phyloP scores from a whole-genome alignment of 345 rosid species.

The Eutrema heterophyllum region DNA sequence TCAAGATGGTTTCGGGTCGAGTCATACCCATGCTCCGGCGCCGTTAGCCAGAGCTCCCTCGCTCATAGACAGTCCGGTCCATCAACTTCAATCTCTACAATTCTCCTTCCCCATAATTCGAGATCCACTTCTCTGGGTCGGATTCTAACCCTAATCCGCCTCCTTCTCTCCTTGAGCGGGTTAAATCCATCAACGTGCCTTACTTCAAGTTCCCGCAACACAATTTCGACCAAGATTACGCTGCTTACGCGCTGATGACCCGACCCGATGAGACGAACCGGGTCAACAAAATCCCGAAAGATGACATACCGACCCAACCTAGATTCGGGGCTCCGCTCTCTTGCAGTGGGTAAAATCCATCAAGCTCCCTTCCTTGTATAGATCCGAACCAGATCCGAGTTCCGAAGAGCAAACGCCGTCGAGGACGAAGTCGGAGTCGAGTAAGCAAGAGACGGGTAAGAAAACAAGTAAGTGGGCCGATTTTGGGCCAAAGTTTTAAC shows the following conservation, averaged over 20 bases:
- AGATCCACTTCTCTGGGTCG: constrained; percentile 20
- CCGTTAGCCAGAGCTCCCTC: constrained; percentile 44
- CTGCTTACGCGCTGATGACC: constrained; percentile 14
- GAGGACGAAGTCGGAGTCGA: constrained; percentile 49
- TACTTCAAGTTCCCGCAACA: constrained; percentile 25
- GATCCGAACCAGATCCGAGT: constrained; percentile 24
- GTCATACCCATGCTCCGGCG: constrained; percentile 27
- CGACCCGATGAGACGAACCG: constrained; percentile 4
- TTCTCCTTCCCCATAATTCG: constrained; percentile 11
- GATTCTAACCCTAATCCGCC: constrained; percentile 24
- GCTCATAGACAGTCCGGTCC: constrained; percentile 43
- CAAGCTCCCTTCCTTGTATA: constrained; percentile 37
- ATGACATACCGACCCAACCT: background rate
- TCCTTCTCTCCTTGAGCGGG: constrained; percentile 52
- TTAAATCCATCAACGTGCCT: constrained; percentile 52
- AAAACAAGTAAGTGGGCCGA: too few species aligned
- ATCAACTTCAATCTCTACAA: constrained; percentile 35
- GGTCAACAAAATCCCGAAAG: background rate
- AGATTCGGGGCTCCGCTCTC: constrained; percentile 35
- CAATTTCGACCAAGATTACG: constrained; percentile 19
- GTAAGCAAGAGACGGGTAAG: background rate
- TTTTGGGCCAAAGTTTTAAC: too few species aligned
- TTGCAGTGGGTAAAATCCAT: constrained; percentile 62
- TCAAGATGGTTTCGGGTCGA: constrained; percentile 24
- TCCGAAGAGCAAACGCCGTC: constrained; percentile 22